These are phyloP conservation scores for Penicillium sclerotigenum DNA, from an alignment of 2,329 filamentous ascomycete genomes.

Conservation along the genomic window DNA sequence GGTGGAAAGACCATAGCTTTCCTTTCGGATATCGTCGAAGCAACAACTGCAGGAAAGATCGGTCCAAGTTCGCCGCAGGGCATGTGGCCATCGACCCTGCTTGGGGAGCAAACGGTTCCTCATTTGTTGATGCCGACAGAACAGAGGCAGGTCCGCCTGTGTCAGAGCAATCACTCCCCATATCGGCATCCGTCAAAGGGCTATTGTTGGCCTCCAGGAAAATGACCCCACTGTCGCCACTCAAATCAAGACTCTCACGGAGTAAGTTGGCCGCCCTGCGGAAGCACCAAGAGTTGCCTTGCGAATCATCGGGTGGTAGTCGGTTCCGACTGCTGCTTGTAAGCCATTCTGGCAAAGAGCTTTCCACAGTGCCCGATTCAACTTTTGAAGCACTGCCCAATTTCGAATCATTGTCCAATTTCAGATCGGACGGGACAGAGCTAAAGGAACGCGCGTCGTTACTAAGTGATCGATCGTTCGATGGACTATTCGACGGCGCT, in stretches of 20 bases:
- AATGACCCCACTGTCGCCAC: conserved; percentile 47
- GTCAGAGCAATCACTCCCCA: conserved; percentile 32
- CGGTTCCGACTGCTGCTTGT: conserved; percentile 27
- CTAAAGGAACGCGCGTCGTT: conserved; percentile 26
- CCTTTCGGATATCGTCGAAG: conserved; percentile 48
- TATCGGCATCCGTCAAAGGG: conserved; percentile 28
- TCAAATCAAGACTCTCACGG: conserved; percentile 47
- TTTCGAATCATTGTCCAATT: conserved; percentile 19
- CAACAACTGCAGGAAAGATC: conserved; percentile 34
- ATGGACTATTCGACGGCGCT: conserved; percentile 13
- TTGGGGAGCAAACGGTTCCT: conserved; percentile 36
- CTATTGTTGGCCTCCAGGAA: conserved; percentile 35
- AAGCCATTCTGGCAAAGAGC: conserved; percentile 34
- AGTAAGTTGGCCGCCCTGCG: conserved; percentile 49
- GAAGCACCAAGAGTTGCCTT: conserved; percentile 45
- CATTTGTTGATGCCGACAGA: conserved; percentile 36
- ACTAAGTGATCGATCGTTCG: conserved; percentile 27
- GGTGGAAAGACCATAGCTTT: conserved; percentile 50
- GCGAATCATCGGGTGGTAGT: conserved; percentile 33
- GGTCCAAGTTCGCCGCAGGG: conserved; percentile 33
- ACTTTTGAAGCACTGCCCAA: conserved; percentile 12
- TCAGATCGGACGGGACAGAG: conserved; percentile 27
- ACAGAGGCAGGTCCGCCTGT: conserved; percentile 30
- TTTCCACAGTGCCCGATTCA: conserved; percentile 27
- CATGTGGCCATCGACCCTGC: conserved; percentile 27